Base-by-base conservation (phyloP, 768 basidiomycete genomes). In the Candolleomyces aberdarensis region DNA sequence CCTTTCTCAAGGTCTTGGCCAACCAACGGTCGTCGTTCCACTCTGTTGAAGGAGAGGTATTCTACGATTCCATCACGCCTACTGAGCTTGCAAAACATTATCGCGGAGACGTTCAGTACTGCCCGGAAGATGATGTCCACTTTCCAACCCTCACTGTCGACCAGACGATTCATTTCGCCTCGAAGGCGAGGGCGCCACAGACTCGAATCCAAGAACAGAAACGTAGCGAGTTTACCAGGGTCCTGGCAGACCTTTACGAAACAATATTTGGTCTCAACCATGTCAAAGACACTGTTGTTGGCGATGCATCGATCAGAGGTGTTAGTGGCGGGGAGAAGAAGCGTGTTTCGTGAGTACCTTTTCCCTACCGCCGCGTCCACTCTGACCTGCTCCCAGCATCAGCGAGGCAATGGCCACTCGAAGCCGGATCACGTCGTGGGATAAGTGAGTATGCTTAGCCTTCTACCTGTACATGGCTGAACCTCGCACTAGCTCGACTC, bases 121-220 rank as follows among this genome's bases (percentile, higher is more conserved):
- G 83, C 62, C 89, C 91, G 0, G 92, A 92, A 75, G 92, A 94
- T 66, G 92, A 96, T 69, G 77, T 91, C 1, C 92, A 94, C 69
- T 90, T 94, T 65, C 89, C 93, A 5, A 91, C 89, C 10, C 80
- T 96, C 29, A 91, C 89, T 5, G 91, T 94, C 36, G 80, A 83
- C 52, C 82, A 93, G 69, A 93, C 92, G 0, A 78, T 97, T 32
- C 76, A 71, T 15, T 90, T 92, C 60, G 87, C 89, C 0, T 81
- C 87, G 0, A 82, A 79, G 63, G 87, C 84, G 17, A 87, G 92
- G 26, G 83, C 83, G 4, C 92, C 93, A 3, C 83, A 76, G 31
- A 74, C 72, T 3, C 83, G 88, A 32, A 62, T 83, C 7, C 75
- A 76, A 0, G 66, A 58, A 6, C 63, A 80, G 26, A 70, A 79